phyloP scores from a whole-genome alignment of 148 eudicot species.

The Camellia granthamiana region DNA sequence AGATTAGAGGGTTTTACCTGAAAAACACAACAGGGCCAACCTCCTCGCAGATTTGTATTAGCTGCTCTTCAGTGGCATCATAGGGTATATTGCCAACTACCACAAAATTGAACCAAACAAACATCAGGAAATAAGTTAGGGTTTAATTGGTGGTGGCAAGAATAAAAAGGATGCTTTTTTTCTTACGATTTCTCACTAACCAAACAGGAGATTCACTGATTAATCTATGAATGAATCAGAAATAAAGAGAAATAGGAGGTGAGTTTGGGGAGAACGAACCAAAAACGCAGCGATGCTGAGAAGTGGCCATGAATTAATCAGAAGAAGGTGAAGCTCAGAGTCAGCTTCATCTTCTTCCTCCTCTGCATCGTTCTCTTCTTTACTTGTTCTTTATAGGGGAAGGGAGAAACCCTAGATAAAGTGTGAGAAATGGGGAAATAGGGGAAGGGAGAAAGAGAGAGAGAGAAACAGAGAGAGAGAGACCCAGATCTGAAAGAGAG shows the following conservation, averaged over 20 bases:
- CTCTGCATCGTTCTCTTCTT: conserved; percentile 8
- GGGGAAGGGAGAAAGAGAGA: no score
- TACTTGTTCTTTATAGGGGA: no score
- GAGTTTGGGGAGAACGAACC: conserved; percentile 30
- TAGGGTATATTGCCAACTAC: conserved; percentile 97
- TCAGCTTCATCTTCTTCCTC: conserved; percentile 26
- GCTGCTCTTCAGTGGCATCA: conserved; percentile 98
- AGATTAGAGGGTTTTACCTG: no score
- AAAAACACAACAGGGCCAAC: no score
- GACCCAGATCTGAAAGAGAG: no score
- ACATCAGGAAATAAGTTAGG: conserved; percentile 8
- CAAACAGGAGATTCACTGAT: not conserved
- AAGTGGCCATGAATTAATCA: no score
- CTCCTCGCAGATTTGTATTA: conserved; percentile 92
- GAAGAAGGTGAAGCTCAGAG: no score
- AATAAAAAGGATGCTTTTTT: not conserved
- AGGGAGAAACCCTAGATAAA: no score
- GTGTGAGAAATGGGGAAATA: no score
- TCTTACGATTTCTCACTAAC: not conserved
- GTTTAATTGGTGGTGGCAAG: not conserved
- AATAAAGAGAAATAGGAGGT: not conserved
- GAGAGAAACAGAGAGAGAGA: no score
- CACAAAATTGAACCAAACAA: conserved; percentile 4
- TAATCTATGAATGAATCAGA: not conserved
- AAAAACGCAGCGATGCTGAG: no score